These are phyloP conservation scores for Ramalina peruviana DNA, from an alignment of 495 filamentous ascomycete genomes.

Conservation along the genomic window DNA sequence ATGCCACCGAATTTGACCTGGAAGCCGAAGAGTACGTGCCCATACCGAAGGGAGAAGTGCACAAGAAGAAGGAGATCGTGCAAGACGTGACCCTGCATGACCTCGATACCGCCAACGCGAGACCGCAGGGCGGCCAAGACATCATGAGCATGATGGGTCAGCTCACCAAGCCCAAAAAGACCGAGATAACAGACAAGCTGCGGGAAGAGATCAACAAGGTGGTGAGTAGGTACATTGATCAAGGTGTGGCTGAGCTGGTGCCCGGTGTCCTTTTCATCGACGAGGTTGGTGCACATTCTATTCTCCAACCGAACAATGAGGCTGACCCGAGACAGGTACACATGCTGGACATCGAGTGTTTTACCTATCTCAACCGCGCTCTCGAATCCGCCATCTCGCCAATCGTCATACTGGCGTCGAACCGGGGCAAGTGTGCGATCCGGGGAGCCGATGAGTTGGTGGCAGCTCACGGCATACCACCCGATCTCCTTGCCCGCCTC, in stretches of 20 bases:
- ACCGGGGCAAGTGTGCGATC: conserved; percentile 81
- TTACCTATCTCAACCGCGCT: conserved; percentile 95
- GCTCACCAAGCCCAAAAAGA: conserved; percentile 97
- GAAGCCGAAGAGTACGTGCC: conserved; percentile 98
- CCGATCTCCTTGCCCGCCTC: conserved; percentile 80
- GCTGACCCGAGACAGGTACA: conserved; percentile 48
- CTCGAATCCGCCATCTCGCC: conserved; percentile 86
- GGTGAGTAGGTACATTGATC: conserved; percentile 93
- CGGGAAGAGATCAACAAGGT: conserved; percentile 96
- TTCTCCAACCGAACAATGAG: background rate
- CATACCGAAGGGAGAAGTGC: conserved; percentile 94
- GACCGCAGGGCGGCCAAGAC: conserved; percentile 91
- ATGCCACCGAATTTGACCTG: conserved; percentile 94
- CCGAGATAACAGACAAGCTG: conserved; percentile 94
- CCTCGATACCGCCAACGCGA: conserved; percentile 87
- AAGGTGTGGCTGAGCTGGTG: conserved; percentile 93
- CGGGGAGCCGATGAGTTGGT: conserved; percentile 70
- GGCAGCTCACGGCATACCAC: conserved; percentile 83
- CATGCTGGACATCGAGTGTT: conserved; percentile 98
- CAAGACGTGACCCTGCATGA: conserved; percentile 97
- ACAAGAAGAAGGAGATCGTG: conserved; percentile 99
- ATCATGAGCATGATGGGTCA: conserved; percentile 99
- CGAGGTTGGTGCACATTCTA: conserved; percentile 47
- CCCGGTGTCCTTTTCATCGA: conserved; percentile 97
- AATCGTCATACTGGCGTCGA: conserved; percentile 93